phyloP scores from a whole-genome alignment of 106 monocot species.

The Apostasia shenzhenica region DNA sequence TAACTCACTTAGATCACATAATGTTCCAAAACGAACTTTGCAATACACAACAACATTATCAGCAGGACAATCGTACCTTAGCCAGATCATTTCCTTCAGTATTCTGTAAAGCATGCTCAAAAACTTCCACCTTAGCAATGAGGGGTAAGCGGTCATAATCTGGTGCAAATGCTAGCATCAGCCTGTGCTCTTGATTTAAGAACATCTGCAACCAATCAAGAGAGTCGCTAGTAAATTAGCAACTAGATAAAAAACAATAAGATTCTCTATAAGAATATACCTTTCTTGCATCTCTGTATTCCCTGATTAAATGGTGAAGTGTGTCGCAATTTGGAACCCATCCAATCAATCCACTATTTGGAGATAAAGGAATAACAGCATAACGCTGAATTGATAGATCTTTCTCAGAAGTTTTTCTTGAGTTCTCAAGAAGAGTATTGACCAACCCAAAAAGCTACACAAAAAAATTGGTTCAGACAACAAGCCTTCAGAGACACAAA shows the following conservation, averaged over 20 bases:
- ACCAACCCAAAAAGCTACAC: constrained; percentile 95
- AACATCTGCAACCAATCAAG: constrained; percentile 54
- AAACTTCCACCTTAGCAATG: constrained; percentile 90
- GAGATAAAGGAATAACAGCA: constrained; percentile 93
- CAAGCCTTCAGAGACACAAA: background rate
- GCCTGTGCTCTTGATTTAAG: constrained; percentile 91
- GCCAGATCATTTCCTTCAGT: constrained; percentile 96
- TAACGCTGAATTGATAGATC: constrained; percentile 97
- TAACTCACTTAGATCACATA: no score
- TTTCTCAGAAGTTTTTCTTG: constrained; percentile 92
- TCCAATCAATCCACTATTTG: constrained; percentile 95
- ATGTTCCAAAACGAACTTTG: background rate
- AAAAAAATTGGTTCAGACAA: background rate
- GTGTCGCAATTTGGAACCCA: constrained; percentile 99
- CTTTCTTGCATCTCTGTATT: constrained; percentile 95
- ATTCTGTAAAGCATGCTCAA: constrained; percentile 89
- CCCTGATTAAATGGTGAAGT: constrained; percentile 84
- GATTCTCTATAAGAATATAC: constrained; percentile 19
- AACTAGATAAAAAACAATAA: background rate
- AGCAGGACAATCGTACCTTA: constrained; percentile 46
- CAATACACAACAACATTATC: background rate
- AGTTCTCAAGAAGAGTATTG: constrained; percentile 92
- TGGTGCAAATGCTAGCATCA: constrained; percentile 93
- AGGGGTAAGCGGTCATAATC: constrained; percentile 96
- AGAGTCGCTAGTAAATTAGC: background rate